phyloP scores from a whole-genome alignment of 805 yeast genomes.

The Candida boidinii region DNA sequence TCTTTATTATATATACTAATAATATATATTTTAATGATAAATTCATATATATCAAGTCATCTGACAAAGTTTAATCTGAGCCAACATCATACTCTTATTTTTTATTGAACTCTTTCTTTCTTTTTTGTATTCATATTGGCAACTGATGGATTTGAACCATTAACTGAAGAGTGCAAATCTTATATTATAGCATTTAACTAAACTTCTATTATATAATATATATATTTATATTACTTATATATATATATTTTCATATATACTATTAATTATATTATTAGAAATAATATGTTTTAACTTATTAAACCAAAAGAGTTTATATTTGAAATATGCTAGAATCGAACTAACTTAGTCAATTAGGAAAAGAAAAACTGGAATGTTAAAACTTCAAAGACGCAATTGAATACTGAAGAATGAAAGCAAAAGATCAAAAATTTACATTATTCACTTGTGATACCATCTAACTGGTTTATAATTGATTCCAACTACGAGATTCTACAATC shows the following conservation, averaged over 20 bases:
- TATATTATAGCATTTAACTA: constrained; percentile 11
- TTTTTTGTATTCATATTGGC: constrained; percentile 3
- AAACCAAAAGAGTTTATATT: constrained; percentile 4
- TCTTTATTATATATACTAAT: constrained; percentile 1
- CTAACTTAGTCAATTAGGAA: constrained; percentile 4
- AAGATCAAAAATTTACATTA: too few relatives aligned
- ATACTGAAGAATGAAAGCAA: too few relatives aligned
- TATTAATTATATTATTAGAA: constrained; percentile 4
- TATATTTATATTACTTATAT: not conserved
- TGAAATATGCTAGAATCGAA: constrained; percentile 6
- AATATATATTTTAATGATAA: constrained; percentile 4
- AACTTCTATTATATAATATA: constrained; percentile 1
- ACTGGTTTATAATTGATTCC: too few relatives aligned
- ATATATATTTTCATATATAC: constrained; percentile 1
- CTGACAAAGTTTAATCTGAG: constrained; percentile 13
- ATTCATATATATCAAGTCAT: constrained; percentile 13
- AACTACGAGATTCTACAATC: too few relatives aligned
- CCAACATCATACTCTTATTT: constrained; percentile 14
- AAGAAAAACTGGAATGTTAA: too few relatives aligned
- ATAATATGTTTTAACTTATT: constrained; percentile 5
- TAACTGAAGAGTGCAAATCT: constrained; percentile 12
- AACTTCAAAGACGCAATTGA: too few relatives aligned
- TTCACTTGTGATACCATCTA: too few relatives aligned
- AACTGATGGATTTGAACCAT: constrained; percentile 15
- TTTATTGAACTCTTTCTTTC: constrained; percentile 2